Conservation (phyloP, 345 rosid species). For the Chamaenerion angustifolium region DNA sequence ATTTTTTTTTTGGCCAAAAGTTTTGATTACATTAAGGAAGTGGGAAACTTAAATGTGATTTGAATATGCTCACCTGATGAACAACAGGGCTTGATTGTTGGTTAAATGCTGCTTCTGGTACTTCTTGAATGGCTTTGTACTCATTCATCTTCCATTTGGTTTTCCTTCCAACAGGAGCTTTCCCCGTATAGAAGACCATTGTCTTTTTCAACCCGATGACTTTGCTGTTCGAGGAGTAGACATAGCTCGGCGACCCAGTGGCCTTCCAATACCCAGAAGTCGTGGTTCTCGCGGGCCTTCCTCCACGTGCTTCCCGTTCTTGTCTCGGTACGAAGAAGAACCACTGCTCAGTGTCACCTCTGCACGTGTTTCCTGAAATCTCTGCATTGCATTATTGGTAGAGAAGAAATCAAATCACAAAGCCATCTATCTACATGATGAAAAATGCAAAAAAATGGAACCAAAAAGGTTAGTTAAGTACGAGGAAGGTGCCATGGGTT, state of each 20-base stretch:
- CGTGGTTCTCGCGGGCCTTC: slow-evolving; percentile 66
- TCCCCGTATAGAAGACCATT: slow-evolving; percentile 89
- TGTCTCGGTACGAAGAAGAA: slow-evolving; percentile 81
- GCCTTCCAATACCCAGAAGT: slow-evolving; percentile 94
- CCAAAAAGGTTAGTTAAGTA: slow-evolving; percentile 7
- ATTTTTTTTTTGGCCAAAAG: too few relatives aligned
- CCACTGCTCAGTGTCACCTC: slow-evolving; percentile 78
- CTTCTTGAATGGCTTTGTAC: slow-evolving; percentile 62
- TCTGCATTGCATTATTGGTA: slow-evolving; percentile 25
- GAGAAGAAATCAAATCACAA: not conserved
- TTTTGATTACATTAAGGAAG: too few relatives aligned
- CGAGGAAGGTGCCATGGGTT: slow-evolving; percentile 79
- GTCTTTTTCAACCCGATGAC: slow-evolving; percentile 80
- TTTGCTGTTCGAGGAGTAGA: slow-evolving; percentile 48
- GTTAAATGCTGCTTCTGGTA: not conserved
- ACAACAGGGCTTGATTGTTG: not conserved
- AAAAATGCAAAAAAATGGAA: not conserved
- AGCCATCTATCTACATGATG: not conserved
- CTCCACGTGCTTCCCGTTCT: slow-evolving; percentile 79
- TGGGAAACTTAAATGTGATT: too few relatives aligned
- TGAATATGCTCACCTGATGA: slow-evolving; percentile 5
- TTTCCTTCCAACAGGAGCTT: slow-evolving; percentile 68
- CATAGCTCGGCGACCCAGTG: slow-evolving; percentile 79
- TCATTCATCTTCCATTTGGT: slow-evolving; percentile 96
- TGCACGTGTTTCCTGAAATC: slow-evolving; percentile 47